These are phyloP conservation scores for Cymodocea nodosa DNA, from an alignment of 116 monocot species.

Conservation along the genomic window DNA sequence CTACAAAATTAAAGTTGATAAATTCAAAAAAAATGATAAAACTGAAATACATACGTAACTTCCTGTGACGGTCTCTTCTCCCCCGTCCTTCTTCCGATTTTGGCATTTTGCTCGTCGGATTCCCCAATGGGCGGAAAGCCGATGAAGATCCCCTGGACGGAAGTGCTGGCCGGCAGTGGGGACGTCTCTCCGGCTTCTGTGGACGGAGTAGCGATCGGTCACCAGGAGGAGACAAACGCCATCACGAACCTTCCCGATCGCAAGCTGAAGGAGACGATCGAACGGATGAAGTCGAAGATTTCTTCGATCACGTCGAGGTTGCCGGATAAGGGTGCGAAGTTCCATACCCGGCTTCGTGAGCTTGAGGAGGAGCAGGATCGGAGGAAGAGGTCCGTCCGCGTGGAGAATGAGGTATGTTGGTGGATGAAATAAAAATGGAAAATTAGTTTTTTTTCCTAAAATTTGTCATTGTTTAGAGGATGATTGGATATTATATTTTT, in stretches of 20 bases:
- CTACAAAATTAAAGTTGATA: too few relatives aligned
- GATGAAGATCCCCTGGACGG: conserved; percentile 1
- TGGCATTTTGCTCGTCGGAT: too few relatives aligned
- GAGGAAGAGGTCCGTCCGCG: neutral
- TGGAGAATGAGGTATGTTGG: neutral
- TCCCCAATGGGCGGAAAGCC: neutral
- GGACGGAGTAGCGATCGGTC: neutral
- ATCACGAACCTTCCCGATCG: conserved; percentile 1
- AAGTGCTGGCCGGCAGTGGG: neutral
- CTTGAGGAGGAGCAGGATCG: conserved; percentile 16
- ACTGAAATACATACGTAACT: too few relatives aligned
- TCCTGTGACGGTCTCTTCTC: too few relatives aligned
- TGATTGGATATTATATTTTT: too few relatives aligned
- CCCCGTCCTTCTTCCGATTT: too few relatives aligned
- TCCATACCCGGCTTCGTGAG: neutral
- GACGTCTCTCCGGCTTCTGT: neutral
- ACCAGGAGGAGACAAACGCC: neutral
- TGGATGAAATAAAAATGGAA: too few relatives aligned
- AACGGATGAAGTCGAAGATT: neutral
- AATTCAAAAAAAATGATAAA: too few relatives aligned
- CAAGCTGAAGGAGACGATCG: conserved; percentile 10
- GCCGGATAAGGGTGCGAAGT: conserved; percentile 16
- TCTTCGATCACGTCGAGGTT: neutral
- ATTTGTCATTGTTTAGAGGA: too few relatives aligned
- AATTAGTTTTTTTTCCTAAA: too few relatives aligned